Evolutionary conservation across 768 basidiomycete species (phyloP), one percentile per base, ranked within the genome.

Genomic region (Fomitopsis serialis): DNA sequence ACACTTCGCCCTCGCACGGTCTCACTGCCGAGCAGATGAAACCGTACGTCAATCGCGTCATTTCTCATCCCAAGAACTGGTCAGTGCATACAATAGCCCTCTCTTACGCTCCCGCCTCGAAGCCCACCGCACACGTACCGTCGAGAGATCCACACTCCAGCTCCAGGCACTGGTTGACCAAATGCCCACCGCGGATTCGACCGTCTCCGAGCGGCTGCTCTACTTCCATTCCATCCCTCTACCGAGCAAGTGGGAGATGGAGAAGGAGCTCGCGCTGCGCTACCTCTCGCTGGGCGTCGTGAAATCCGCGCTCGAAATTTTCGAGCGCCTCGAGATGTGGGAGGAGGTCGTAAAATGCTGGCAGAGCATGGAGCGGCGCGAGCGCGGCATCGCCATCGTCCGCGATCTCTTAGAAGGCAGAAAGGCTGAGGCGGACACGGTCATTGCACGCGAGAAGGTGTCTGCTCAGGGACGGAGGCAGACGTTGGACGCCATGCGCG

Each of bases 271-370:
- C 22, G 97, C 93, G 1, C 68, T 78, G 59, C 81, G 92, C 50
- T 94, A 88, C 71, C 72, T 94, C 58, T 78, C 82, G 43, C 75
- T 98, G 46, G 97, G 97, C 15, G 92, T 96, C 52, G 77, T 89
- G 54, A 85, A 85, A 60, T 93, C 90, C 4, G 95, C 97, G 0
- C 74, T 98, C 46, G 95, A 89, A 67, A 95, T 98, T 52, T 98
- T 93, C 64, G 88, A 92, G 70, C 79, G 91, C 34, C 74, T 98
- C 55, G 94, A 98, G 72, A 93, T 98, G 93, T 99, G 95, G 95
- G 97, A 97, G 71, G 92, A 98, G 58, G 94, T 91, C 8, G 92
- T 93, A 42, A 77, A 79, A 57, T 98, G 96, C 69, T 91, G 88
- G 76, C 84, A 85, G 55, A 74, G 84, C 17, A 77, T 95, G 71